Base-by-base conservation (phyloP, 805 yeast genomes). In the Pichia thaimueangensis region DNA sequence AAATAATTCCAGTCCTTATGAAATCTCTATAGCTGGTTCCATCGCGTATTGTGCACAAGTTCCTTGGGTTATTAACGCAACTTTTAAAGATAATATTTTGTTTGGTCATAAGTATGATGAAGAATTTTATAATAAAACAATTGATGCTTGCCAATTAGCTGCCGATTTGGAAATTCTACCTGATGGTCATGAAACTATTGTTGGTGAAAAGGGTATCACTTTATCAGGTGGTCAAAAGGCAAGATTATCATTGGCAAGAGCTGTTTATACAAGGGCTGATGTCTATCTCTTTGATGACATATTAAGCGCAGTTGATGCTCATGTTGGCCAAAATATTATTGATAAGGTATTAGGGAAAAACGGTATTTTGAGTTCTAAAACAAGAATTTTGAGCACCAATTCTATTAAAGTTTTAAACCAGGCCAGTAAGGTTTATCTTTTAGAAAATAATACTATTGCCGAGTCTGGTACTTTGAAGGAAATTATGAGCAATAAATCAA, bases 151-250 rank as follows among this genome's bases (percentile, higher is more conserved):
- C 69, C 96, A 95, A 17, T 72, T 91, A 53, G 64, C 71, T 12
- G 80, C 79, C 23, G 98, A 91, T 66, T 68, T 91, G 48, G 76
- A 74, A 23, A 77, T 81, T 24, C 71, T 91, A 47, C 89, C 95
- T 1, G 85, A 86, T 57, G 96, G 96, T 40, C 97, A 93, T 59
- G 73, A 71, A 42, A 93, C 98, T 4, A 76, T 84, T 51, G 97
- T 91, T 47, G 98, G 98, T 48, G 98, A 91, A 65, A 87, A 91
- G 60, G 98, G 98, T 48, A 89, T 91, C 39, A 86, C 97, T 11
- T 70, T 91, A 37, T 85, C 95, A 30, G 98, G 98, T 39, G 98
- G 98, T 36, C 97, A 93, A 63, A 93, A 93, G 70, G 97, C 98
- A 0, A 79, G 98, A 59, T 72, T 93, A 27, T 80, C 95, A 2